A percentile compares a stretch with the other conserved stretches of the same genome.
Conservation (phyloP, 2,329 filamentous ascomycete species). For the Ceratocystis huliohia region DNA sequence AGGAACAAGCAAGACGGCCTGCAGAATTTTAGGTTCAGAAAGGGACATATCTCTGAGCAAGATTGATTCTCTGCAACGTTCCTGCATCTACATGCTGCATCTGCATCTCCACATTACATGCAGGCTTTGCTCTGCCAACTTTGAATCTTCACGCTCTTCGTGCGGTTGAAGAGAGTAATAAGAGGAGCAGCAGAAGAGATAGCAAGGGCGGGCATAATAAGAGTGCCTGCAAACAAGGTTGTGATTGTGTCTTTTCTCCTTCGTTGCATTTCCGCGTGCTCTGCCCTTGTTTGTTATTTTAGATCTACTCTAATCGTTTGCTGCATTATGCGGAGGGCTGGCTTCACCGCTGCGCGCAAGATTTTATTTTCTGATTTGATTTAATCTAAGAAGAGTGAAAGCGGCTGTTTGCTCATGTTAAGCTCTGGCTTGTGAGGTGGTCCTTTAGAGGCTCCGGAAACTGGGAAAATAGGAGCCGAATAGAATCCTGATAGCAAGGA, state of each 20-base stretch:
- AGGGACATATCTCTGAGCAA: no score
- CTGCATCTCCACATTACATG: background rate
- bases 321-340: no score
- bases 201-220: no score
- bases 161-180: no score
- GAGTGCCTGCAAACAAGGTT: background rate
- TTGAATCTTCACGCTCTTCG: no score
- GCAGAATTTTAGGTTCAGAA: no score
- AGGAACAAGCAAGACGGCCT: background rate
- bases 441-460: slow-evolving; percentile 5
- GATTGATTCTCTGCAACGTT: background rate
- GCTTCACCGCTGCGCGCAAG: no score
- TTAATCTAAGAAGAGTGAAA: background rate
- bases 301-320: no score
- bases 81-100: slow-evolving; percentile 6
- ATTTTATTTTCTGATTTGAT: no score
- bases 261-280: background rate
- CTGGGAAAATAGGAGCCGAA: slow-evolving; percentile 2
- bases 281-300: no score
- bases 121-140: background rate
- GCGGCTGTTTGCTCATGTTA: background rate
- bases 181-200: no score
- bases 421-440: background rate
- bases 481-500: background rate
- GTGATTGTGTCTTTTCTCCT: background rate